Evolutionary conservation across 768 basidiomycete genomes (phyloP), one percentile per base, ranked within the genome.

Genomic region (Cantharellus anzutake): DNA sequence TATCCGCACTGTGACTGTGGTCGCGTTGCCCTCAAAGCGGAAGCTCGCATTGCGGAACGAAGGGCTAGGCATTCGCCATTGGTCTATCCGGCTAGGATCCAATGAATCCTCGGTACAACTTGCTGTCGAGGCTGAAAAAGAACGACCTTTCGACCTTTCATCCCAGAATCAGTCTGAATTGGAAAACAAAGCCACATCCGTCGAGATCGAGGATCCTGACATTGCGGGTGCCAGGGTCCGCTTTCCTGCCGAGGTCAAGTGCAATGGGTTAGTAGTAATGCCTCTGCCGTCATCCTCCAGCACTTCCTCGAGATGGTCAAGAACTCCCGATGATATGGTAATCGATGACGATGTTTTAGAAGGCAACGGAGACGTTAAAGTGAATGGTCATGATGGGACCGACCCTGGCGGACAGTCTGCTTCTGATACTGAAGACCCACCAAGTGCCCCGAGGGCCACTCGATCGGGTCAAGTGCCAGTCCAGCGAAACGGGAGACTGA

Each of bases 21-120:
- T 70, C 42, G 75, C 80, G n/a, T 73, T 80, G 55, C 86, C 86
- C 5, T 71, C 70, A 5, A 80, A 78, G 39, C 74, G 87, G 44
- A 71, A 71, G 20, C 69, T 89, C 42, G 71, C 71, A 39, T 71
- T 90, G 39, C 80, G 86, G 11, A 37, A 7, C 11, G 52, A 37
- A 65, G 71, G 80, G 59, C 74, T 41, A 37, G 41, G 38, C 1
- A 38, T 57, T 7, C 56, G 56, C 39, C 42, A 38, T 42, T 57
- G 34, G 37, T 14, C 38, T 14, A 41, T 57, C 11, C 35, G 56
- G 41, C 40, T 57, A 5, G 56, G 56, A 41, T 42, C 38, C 14
- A 14, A 14, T 5, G 56, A 57, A 41, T 41, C 38, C 5, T 16
- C 35, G 14, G 56, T 57, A 5, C 39, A 39, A 41, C 35, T 57